These are phyloP conservation scores for Metarhizium humberi DNA, from an alignment of 2,329 filamentous ascomycete species.

Conservation along the genomic window DNA sequence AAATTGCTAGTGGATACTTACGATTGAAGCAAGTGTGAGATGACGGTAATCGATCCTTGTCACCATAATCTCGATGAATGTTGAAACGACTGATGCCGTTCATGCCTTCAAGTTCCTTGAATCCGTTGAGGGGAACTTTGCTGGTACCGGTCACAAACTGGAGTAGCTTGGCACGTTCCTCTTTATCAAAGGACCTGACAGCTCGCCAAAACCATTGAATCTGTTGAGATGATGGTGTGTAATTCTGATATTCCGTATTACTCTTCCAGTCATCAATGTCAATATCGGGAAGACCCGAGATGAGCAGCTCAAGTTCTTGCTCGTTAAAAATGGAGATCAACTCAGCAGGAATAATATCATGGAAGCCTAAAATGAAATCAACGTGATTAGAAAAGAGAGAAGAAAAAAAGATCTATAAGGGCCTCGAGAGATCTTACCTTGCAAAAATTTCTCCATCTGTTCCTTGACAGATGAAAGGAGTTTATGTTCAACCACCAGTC, in stretches of 20 bases:
- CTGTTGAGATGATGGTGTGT: constrained; percentile 85
- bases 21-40: constrained; percentile 99
- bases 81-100: constrained; percentile 98
- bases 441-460: constrained; percentile 87
- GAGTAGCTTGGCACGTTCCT: constrained; percentile 91
- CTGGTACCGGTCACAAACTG: constrained; percentile 98
- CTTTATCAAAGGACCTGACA: constrained; percentile 94
- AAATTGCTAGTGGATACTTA: constrained; percentile 43
- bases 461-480: constrained; percentile 86
- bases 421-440: constrained; percentile 41
- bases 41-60: constrained; percentile 88
- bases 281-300: constrained; percentile 93
- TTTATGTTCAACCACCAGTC: constrained; percentile 87
- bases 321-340: constrained; percentile 97
- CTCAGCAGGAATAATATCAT: constrained; percentile 93
- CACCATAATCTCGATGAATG: constrained; percentile 95
- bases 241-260: constrained; percentile 98
- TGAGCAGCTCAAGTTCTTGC: constrained; percentile 91
- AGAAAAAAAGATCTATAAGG: not conserved
- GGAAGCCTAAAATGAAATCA: constrained; percentile 56
- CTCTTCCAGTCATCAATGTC: constrained; percentile 99
- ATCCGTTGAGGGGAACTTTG: constrained; percentile 96
- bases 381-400: not conserved
- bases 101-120: constrained; percentile 99
- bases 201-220: constrained; percentile 99